Evolutionary conservation across 1,284 basidiomycete species (phyloP), one percentile per base, ranked within the genome.

Genomic region (Testicularia cyperi): DNA sequence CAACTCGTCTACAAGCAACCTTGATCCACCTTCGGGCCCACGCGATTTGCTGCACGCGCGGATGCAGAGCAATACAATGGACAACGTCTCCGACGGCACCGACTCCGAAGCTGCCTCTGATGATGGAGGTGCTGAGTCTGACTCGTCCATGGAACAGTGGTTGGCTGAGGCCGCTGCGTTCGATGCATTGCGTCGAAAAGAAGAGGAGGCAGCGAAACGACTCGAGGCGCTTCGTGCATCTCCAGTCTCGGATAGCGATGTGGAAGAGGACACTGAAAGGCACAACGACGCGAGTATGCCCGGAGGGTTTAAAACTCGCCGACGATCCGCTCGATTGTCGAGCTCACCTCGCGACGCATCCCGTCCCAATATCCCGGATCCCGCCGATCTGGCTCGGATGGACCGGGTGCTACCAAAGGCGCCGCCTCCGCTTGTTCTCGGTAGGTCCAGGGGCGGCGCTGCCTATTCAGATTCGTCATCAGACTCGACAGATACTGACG

Each of bases 381-480:
- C 52, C 7, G 43, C 37, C 27, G 47, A 36, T 6, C 47, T 65
- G 9, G 44, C 52, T 12, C 18, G 39, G 21, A 51, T 61, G 56
- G 54, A 60, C 13, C 38, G 44, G 14, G 46, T 28, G 2, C 25
- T 61, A 20, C 61, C 65, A 4, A 56, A 51, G 21, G 65, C 65
- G 4, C 65, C 65, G 5, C 65, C 61, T 3, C 65, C 65, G 3
- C 41, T 68, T 5, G 61, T 56, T 2, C 28, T 68, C 2, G 65
- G 65, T 9, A 39, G 65, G 3, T 65, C 61, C 3, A 45, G 65
- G 12, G 61, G 65, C 14, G 61, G 61, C 4, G 65, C 61, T n/a
- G 61, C 61, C 9, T 65, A 49, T 32, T 68, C 61, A 4, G 57
- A 61, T 22, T 68, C 65, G 1, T 67, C 64, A 9, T 49, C 53